Percentiles rank a stretch among this genome's conserved stretches.
Evolutionary conservation across 257 asterid species (phyloP).

Genomic region (Verbena officinalis): DNA sequence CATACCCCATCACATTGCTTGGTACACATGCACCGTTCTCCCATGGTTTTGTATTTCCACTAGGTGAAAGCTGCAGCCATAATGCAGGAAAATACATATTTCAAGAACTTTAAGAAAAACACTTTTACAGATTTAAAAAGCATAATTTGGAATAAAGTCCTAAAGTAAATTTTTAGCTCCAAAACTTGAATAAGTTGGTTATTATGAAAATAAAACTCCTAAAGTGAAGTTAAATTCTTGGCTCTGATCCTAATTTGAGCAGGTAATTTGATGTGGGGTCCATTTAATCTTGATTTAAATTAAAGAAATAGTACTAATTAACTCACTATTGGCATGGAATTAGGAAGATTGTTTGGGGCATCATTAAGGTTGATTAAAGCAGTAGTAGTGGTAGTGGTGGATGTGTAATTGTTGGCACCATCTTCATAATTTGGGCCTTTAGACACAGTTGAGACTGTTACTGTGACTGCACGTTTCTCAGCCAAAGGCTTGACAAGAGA

Average conservation of each 20-base stretch:
- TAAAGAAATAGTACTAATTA: not conserved
- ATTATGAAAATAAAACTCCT: too few relatives aligned
- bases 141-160: too few relatives aligned
- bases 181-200: too few relatives aligned
- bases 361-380: slow-evolving; percentile 55
- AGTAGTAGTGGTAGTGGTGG: slow-evolving; percentile 20
- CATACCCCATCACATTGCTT: slow-evolving; percentile 18
- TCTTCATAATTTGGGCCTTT: slow-evolving; percentile 38
- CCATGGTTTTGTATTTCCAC: slow-evolving; percentile 29
- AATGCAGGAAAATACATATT: not conserved
- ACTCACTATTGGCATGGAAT: slow-evolving; percentile 46
- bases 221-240: too few relatives aligned
- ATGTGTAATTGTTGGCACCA: slow-evolving; percentile 35
- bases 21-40: slow-evolving; percentile 25
- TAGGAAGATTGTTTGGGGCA: slow-evolving; percentile 37
- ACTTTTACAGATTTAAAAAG: not conserved
- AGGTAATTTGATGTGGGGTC: too few relatives aligned
- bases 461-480: slow-evolving; percentile 67
- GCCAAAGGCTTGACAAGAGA: slow-evolving; percentile 90
- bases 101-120: not conserved
- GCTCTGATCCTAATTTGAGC: too few relatives aligned
- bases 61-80: slow-evolving; percentile 25
- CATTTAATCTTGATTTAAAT: too few relatives aligned
- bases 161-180: too few relatives aligned
- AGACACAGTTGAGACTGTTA: slow-evolving; percentile 59